phyloP scores from a whole-genome alignment of 495 filamentous ascomycete genomes.

The Penicillium bovifimosum region DNA sequence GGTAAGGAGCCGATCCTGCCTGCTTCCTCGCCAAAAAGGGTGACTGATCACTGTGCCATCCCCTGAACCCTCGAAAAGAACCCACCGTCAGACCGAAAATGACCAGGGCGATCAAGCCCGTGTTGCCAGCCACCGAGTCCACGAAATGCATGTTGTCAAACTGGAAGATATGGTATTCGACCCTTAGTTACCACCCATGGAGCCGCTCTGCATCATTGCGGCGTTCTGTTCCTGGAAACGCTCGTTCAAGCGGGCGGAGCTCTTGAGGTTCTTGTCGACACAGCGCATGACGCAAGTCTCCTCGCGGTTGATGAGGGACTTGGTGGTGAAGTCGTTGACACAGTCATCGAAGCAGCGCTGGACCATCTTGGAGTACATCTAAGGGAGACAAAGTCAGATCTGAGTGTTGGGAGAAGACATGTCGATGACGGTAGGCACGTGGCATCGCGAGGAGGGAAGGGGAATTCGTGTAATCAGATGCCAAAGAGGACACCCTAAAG shows the following conservation, averaged over 20 bases:
- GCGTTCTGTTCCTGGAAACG: conserved; percentile 94
- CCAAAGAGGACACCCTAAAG: not conserved
- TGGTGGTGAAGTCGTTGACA: conserved; percentile 97
- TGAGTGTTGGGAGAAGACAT: not conserved
- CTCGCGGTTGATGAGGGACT: conserved; percentile 79
- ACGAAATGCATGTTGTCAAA: not conserved
- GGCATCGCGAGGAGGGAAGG: not conserved
- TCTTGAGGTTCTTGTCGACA: conserved; percentile 90
- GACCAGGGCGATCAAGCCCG: not conserved
- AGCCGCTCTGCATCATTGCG: conserved; percentile 71
- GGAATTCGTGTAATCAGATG: not conserved
- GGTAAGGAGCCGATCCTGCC: conserved; percentile 11
- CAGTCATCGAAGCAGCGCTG: conserved; percentile 95
- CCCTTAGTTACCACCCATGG: conserved; percentile 38
- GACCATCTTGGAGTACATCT: conserved; percentile 97
- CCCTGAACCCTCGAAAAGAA: not conserved
- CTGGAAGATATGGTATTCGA: not conserved
- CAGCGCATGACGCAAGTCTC: conserved; percentile 87
- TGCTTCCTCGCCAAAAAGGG: conserved; percentile 10
- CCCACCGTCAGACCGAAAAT: not conserved
- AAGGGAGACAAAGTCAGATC: conserved; percentile 5
- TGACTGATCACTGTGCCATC: not conserved
- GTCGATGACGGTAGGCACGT: not conserved
- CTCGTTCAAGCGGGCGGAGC: conserved; percentile 76
- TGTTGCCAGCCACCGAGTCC: not conserved